phyloP scores from a whole-genome alignment of 352 stramenopile genomes.

The Aphanomyces euteiches region DNA sequence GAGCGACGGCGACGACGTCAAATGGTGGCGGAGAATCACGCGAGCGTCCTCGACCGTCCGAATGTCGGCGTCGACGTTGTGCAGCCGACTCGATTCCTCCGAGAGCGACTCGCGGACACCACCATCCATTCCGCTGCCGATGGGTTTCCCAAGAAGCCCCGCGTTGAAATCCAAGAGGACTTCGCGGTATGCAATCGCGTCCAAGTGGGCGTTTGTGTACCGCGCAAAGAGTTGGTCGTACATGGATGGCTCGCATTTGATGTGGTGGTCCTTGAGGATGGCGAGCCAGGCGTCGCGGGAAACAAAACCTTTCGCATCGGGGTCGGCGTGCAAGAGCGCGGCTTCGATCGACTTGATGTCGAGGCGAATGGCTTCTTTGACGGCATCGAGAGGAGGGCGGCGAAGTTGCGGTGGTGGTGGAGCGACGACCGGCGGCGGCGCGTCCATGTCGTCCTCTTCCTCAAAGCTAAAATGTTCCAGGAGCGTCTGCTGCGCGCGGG shows the following conservation, averaged over 20 bases:
- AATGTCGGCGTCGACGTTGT: conserved; percentile 24
- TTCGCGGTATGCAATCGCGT: conserved; percentile 56
- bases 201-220: conserved; percentile 11
- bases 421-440: not conserved
- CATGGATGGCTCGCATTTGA: conserved; percentile 6
- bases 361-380: conserved; percentile 34
- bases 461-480: not conserved
- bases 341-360: conserved; percentile 46
- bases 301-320: conserved; percentile 54
- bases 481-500: not conserved
- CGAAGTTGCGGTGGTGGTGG: conserved; percentile 9
- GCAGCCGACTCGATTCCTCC: not conserved
- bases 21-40: conserved; percentile 48
- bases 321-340: conserved; percentile 41
- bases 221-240: conserved; percentile 25
- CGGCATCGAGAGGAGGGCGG: not conserved
- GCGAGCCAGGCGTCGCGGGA: conserved; percentile 39
- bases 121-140: conserved; percentile 42
- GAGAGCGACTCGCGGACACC: conserved; percentile 33
- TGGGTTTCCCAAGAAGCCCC: conserved; percentile 46
- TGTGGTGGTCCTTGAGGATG: conserved; percentile 39
- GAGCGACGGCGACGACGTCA: conserved; percentile 43
- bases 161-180: conserved; percentile 64
- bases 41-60: conserved; percentile 46
- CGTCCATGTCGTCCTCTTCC: conserved; percentile 12